Conservation (phyloP, 441 rosid species). For the Populus hybrid region DNA sequence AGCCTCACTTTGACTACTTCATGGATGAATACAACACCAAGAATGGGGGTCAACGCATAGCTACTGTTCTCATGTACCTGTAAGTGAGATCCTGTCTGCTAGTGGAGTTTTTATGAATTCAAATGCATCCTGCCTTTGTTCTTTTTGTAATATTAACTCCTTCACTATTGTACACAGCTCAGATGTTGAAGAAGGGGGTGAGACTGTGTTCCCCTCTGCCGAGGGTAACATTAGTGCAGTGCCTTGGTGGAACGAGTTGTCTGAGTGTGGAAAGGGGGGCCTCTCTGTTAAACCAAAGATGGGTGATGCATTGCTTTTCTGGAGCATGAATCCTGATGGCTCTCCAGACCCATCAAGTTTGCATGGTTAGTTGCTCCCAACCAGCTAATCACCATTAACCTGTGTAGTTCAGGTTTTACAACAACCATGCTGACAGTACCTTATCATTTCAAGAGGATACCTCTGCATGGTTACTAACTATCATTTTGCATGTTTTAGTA, state of each 20-base stretch:
- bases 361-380: constrained; percentile 55
- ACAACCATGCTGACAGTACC: not conserved
- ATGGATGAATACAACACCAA: constrained; percentile 71
- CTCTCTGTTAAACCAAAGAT: constrained; percentile 82
- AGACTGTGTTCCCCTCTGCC: constrained; percentile 83
- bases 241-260: constrained; percentile 87
- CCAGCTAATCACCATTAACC: not conserved
- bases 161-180: constrained; percentile 47
- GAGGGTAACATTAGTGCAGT: constrained; percentile 66
- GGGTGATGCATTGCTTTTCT: constrained; percentile 91
- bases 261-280: constrained; percentile 81
- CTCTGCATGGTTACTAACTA: not conserved
- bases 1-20: constrained; percentile 89
- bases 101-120: not conserved
- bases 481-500: constrained; percentile 4
- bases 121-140: not conserved
- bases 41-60: constrained; percentile 93
- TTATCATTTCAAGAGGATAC: not conserved
- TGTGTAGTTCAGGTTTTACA: constrained; percentile 14
- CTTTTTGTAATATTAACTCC: not conserved
- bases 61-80: constrained; percentile 96
- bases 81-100: constrained; percentile 30
- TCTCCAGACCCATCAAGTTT: constrained; percentile 76
- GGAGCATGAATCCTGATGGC: constrained; percentile 93
- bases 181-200: constrained; percentile 98